Evolutionary conservation across 116 monocot species (phyloP).

Genomic region (Phalaenopsis hybrid): DNA sequence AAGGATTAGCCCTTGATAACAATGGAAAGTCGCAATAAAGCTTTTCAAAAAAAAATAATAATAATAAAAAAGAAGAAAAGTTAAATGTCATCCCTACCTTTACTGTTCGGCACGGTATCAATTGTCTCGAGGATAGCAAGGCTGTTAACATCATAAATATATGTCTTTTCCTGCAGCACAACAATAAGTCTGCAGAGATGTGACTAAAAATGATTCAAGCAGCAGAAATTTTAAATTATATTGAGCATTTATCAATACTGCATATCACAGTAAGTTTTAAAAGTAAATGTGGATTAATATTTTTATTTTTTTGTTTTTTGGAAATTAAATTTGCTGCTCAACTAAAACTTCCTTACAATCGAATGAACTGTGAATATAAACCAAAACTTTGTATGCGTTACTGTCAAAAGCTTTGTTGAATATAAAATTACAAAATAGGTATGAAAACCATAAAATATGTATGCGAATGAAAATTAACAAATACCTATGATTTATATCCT

Average conservation of each 20-base stretch:
- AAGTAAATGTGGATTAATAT: background rate
- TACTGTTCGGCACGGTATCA: slow-evolving; percentile 73
- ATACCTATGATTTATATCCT: background rate
- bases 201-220: slow-evolving; percentile 3
- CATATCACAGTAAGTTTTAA: background rate
- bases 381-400: background rate
- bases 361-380: background rate
- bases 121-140: slow-evolving; percentile 66
- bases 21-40: background rate
- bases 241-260: background rate
- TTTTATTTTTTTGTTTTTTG: background rate
- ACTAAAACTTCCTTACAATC: background rate
- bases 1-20: background rate
- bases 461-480: background rate
- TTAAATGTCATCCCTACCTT: slow-evolving; percentile 37
- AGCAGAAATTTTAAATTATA: background rate
- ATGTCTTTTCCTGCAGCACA: slow-evolving; percentile 78
- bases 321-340: background rate
- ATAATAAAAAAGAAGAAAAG: background rate
- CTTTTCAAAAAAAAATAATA: background rate
- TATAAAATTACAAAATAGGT: background rate
- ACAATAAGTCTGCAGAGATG: slow-evolving; percentile 70
- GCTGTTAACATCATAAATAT: slow-evolving; percentile 77
- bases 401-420: background rate
- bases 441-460: background rate